Percentiles rank a stretch among this genome's conserved stretches.
Conservation (phyloP, 305 asterid genomes). For the Fraxinus ornus region DNA sequence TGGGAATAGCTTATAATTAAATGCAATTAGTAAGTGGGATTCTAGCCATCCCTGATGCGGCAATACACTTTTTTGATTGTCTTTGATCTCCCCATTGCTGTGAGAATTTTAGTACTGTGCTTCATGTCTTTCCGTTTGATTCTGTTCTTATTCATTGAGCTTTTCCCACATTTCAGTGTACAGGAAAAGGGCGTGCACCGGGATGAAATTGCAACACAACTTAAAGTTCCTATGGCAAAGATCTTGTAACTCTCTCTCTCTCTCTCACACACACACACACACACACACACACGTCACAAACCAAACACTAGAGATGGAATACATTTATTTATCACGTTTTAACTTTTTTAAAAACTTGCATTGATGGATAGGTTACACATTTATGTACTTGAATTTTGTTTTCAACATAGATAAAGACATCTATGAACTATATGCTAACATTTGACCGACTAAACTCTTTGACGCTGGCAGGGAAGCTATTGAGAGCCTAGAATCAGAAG, state of each 20-base stretch:
- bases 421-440: not conserved
- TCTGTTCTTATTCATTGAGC: not conserved
- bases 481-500: conserved; percentile 67
- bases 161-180: conserved; percentile 43
- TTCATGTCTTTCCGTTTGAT: not conserved
- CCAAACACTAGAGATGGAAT: not conserved
- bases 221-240: conserved; percentile 65
- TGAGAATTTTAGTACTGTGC: not conserved
- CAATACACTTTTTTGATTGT: not conserved
- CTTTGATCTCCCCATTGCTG: not conserved
- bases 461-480: conserved; percentile 56
- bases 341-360: not conserved
- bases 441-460: not conserved
- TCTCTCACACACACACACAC: conserved; percentile 17
- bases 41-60: not conserved
- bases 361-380: not conserved
- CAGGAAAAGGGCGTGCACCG: conserved; percentile 65
- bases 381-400: not conserved
- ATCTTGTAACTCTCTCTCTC: conserved; percentile 42
- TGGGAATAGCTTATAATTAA: not conserved
- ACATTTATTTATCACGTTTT: not conserved
- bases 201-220: conserved; percentile 66
- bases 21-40: not conserved
- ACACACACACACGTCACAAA: not conserved
- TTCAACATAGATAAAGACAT: not conserved